Evolutionary conservation across 2,329 filamentous ascomycete genomes (phyloP).

Genomic region (Trichoderma sp.): DNA sequence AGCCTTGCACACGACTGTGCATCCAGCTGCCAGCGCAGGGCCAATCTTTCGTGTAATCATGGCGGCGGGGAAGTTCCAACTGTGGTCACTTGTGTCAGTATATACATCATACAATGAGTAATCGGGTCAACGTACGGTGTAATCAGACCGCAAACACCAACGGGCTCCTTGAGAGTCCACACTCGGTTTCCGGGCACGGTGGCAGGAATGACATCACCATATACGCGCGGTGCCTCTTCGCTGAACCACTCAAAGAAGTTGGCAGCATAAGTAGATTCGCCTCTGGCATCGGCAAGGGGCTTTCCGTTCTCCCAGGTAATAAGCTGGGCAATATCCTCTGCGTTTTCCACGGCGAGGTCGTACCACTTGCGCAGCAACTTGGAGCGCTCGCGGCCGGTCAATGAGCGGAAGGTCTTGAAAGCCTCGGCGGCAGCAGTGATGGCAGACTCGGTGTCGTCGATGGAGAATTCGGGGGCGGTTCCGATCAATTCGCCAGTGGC

Average conservation of each 20-base stretch:
- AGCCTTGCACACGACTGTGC: constrained; percentile 88
- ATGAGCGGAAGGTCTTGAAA: constrained; percentile 66
- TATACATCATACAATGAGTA: background rate
- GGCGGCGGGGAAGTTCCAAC: constrained; percentile 80
- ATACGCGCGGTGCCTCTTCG: constrained; percentile 70
- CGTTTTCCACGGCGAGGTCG: constrained; percentile 73
- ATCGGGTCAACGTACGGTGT: constrained; percentile 64
- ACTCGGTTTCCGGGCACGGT: constrained; percentile 52
- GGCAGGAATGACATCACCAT: constrained; percentile 72
- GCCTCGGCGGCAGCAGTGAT: constrained; percentile 81
- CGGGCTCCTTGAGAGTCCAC: constrained; percentile 20
- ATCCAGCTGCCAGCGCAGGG: constrained; percentile 85
- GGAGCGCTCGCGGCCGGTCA: constrained; percentile 71
- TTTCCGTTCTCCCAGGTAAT: constrained; percentile 93
- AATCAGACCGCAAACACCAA: constrained; percentile 47
- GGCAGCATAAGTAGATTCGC: constrained; percentile 69
- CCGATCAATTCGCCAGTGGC: constrained; percentile 78
- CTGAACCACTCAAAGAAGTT: constrained; percentile 80
- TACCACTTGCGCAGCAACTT: constrained; percentile 78
- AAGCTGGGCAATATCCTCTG: constrained; percentile 75
- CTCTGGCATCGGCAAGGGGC: constrained; percentile 70
- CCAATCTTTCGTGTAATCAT: constrained; percentile 72
- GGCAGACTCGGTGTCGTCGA: constrained; percentile 72
- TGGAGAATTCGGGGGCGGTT: constrained; percentile 79
- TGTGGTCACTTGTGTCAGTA: constrained; percentile 54